Conservation (phyloP, 2,329 filamentous ascomycete genomes). For the Fusarium sp. region DNA sequence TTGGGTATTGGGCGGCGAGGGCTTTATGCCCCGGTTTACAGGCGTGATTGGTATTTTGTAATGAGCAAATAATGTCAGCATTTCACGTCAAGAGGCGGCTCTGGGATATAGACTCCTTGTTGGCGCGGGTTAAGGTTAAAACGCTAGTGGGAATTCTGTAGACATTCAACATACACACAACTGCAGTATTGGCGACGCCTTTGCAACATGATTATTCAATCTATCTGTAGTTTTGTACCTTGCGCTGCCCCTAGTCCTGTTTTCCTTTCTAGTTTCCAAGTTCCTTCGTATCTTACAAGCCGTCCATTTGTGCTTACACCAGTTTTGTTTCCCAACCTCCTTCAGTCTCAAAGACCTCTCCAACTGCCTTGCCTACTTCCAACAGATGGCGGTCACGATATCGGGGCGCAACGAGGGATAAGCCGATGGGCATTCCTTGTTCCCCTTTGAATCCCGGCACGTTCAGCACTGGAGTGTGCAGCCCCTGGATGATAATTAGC, state of each 20-base stretch:
- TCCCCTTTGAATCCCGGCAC: slow-evolving; percentile 71
- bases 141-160: slow-evolving; percentile 25
- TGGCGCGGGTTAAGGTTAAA: slow-evolving; percentile 18
- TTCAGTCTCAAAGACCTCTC: slow-evolving; percentile 52
- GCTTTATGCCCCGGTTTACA: slow-evolving; percentile 14
- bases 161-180: slow-evolving; percentile 37
- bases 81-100: slow-evolving; percentile 11
- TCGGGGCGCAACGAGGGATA: slow-evolving; percentile 65
- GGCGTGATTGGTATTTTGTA: slow-evolving; percentile 36
- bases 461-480: slow-evolving; percentile 75
- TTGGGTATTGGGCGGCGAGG: slow-evolving; percentile 27
- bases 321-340: slow-evolving; percentile 48
- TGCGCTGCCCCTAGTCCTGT: slow-evolving; percentile 13
- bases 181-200: slow-evolving; percentile 1
- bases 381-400: slow-evolving; percentile 62
- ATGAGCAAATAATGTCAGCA: slow-evolving; percentile 36
- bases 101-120: slow-evolving; percentile 20
- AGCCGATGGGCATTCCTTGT: slow-evolving; percentile 69
- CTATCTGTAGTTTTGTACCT: slow-evolving; percentile 10
- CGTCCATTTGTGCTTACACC: neutral
- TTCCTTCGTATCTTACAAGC: slow-evolving; percentile 5
- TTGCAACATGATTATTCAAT: neutral
- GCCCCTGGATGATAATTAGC: slow-evolving; percentile 49
- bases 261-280: slow-evolving; percentile 1
- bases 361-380: slow-evolving; percentile 56